Evolutionary conservation across 495 filamentous ascomycete genomes (phyloP), one percentile per base, ranked within the genome.

Genomic region (Hyphodiscus hymeniophilus): DNA sequence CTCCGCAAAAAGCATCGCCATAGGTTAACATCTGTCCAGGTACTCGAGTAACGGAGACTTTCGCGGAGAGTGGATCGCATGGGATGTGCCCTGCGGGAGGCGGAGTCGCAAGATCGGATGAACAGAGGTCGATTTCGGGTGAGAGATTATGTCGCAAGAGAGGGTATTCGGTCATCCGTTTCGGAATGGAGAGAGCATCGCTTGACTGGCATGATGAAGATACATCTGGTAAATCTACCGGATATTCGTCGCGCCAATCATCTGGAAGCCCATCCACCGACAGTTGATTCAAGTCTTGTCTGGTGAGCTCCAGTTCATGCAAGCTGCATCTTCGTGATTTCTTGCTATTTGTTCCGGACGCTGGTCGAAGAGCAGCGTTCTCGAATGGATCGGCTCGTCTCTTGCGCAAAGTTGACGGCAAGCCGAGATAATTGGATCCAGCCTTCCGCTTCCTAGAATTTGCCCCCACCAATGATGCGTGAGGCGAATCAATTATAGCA

Each of bases 1-100:
- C 84, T 3, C 89, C 88, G 45, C 82, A 85, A 54, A 89, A 61
- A 4, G 42, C 35, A 28, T 61, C 58, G n/a, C 55, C 58, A 16
- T 47, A 58, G 2, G 58, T 61, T 13, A 51, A 42, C 28, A 34
- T 43, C 47, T 60, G 57, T 7, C 48, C 50, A 7, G 47, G 47
- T 2, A 24, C 13, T 31, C 50, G 36, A 16, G 17, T 28, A 10
- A 42, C 28, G 5, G 15, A 8, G 33, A 23, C 8, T 1, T 39
- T 13, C 17, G 1, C 13, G 16, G 41, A 43, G 1, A 16, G 1
- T 10, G 22, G 16, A 3, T 16, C 23, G 23, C 5, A 7, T 17
- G 13, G 41, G 23, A 43, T 30, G 8, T 13, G 5, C 31, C 41
- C 41, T 30, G 41, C 3, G 1, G 41, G 41, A 31, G 41, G 22